Base-by-base conservation (phyloP, 169 alveolate genomes). In the Plasmodium vivax region DNA sequence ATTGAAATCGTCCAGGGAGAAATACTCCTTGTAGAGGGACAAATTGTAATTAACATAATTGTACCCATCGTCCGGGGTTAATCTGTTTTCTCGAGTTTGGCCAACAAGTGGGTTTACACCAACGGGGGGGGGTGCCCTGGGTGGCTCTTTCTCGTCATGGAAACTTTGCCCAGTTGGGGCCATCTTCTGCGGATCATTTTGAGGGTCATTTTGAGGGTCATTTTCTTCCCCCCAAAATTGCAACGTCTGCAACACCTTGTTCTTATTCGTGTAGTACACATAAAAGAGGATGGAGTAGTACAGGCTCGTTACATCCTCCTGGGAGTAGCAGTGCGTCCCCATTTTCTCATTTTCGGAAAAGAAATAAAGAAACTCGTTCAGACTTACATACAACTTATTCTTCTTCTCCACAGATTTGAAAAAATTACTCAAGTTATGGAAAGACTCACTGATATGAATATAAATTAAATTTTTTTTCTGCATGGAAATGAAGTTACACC, bases 311-410 rank as follows among this genome's bases (percentile, higher is more conserved):
- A 82, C 19, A 51, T 92, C 95, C 19, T 92, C 92, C 77, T 92
- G 14, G 34, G 80, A n/a, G 19, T 71, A 92, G 82, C 30, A 54
- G 43, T 82, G 72, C 10, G 14, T 82, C 27, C 47, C 34, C 92
- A 92, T 32, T 71, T 72, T 92, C 75, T 92, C 92, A 82, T 92
- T 58, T 72, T 82, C 47, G 19, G 84, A 82, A 81, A 82, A 82
- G 45, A 92, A 92, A 82, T 82, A 92, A 58, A 92, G n/a, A 71
- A 92, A 92, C 71, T 92, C 95, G 75, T 92, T 92, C 75, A 82
- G 9, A 30, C 85, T 92, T 34, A 92, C 51, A 32, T 71, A 92
- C 36, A 82, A 71, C 6, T 92, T 81, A 82, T 92, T 92, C 82
- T 92, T 71, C 58, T 92, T 92, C 36, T 8, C 74, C 38, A 92